Conservation (phyloP, 306 rosid genomes). For the Rosa multiflora region DNA sequence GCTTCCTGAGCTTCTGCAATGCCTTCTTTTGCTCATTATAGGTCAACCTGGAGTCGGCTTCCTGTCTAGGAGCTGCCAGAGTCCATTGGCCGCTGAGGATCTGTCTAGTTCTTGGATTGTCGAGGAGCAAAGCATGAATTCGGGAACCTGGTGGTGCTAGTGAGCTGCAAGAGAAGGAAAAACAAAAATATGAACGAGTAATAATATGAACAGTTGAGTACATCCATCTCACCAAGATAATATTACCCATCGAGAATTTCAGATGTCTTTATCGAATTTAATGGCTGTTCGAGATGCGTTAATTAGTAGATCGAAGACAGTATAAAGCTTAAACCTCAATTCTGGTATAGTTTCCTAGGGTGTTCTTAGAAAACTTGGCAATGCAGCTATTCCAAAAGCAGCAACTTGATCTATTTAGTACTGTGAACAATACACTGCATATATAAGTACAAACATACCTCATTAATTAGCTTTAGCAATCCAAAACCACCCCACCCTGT, state of each 20-base stretch:
- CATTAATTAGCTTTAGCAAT: background rate
- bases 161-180: constrained; percentile 33
- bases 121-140: constrained; percentile 21
- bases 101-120: constrained; percentile 30
- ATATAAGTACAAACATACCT: background rate
- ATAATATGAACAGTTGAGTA: background rate
- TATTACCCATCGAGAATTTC: too few relatives aligned
- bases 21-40: constrained; percentile 36
- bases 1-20: constrained; percentile 54
- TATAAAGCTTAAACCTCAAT: background rate
- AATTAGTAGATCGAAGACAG: background rate
- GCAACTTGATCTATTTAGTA: background rate
- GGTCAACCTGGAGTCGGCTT: constrained; percentile 36
- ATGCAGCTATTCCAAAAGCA: background rate
- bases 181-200: background rate
- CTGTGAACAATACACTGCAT: background rate
- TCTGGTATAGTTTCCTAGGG: background rate
- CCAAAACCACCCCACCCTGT: too few relatives aligned
- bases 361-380: background rate
- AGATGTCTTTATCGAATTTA: background rate
- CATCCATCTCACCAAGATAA: background rate
- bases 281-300: too few relatives aligned
- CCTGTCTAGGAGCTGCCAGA: constrained; percentile 22
- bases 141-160: constrained; percentile 23
- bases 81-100: constrained; percentile 25